Evolutionary conservation across 768 basidiomycete species (phyloP), one percentile per base, ranked within the genome.

Genomic region (Crucibulum laeve): DNA sequence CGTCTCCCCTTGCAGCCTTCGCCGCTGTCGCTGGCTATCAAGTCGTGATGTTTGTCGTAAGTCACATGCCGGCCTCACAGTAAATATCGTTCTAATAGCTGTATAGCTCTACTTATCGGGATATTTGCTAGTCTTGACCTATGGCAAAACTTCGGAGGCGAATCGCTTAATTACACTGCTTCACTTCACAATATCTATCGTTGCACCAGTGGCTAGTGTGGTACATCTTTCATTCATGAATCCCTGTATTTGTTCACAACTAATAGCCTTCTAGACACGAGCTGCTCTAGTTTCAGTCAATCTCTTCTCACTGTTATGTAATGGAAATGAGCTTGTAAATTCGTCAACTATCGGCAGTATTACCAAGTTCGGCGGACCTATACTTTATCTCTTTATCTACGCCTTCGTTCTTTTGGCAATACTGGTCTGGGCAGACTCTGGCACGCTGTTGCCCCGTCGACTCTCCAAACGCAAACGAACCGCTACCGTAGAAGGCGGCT

Each of bases 231-330:
- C 10, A 13, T 40, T 28, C 22, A 39, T 40, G n/a, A 24, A 38
- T 28, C 13, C 15, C 21, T 23, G 19, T 38, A 15, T 14, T 37
- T 40, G 14, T 14, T 10, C 35, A 3, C 10, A 18, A 26, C 46
- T 10, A 26, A n/a, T 25, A 43, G 1, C 37, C 53, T 24, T 46
- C 38, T 45, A 87, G 86, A 58, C 78, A 32, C 74, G 88, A 33
- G 79, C 86, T 0, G 75, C 76, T 3, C 70, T 91, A 15, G 77
- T 91, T n/a, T 85, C 87, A 0, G 70, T 85, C 50, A 89, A 90
- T 53, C 60, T 88, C 3, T 91, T 90, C 61, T 81, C 80, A 10
- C 64, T 90, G 3, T 74, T 87, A 3, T 89, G 87, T 53, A 63
- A 80, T 45, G 82, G 82, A 5, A 60, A 68, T 3, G 68, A 64